These are phyloP conservation scores for Thielaviopsis cerberus DNA, from an alignment of 2,329 filamentous ascomycete genomes.

Conservation along the genomic window DNA sequence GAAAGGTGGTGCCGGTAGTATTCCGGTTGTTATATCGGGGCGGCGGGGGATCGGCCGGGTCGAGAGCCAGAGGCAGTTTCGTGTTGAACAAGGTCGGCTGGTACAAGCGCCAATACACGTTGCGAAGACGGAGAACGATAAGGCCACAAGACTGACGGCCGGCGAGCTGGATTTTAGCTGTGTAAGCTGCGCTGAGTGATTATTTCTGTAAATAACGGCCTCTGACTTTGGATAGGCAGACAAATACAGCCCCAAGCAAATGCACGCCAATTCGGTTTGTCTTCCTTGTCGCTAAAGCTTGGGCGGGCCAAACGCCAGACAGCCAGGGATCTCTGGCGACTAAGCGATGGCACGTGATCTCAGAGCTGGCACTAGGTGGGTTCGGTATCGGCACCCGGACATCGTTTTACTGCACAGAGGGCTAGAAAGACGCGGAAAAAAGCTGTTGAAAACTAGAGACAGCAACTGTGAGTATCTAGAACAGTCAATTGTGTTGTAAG, in stretches of 20 bases:
- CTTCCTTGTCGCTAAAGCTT: not conserved
- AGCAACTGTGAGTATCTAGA: not conserved
- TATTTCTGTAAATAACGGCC: too few relatives aligned
- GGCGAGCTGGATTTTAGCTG: too few relatives aligned
- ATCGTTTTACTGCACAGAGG: not conserved
- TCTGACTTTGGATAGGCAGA: not conserved
- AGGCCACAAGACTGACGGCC: too few relatives aligned
- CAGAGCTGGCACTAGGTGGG: not conserved
- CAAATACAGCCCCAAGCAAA: not conserved
- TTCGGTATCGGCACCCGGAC: not conserved
- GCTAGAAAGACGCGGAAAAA: not conserved
- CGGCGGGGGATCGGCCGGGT: not conserved
- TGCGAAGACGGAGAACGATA: too few relatives aligned
- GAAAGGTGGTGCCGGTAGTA: not conserved
- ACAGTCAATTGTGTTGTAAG: not conserved
- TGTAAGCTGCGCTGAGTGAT: too few relatives aligned
- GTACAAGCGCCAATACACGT: too few relatives aligned
- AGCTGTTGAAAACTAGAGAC: not conserved
- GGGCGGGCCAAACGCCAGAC: not conserved
- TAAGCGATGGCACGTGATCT: not conserved
- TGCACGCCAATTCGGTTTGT: not conserved
- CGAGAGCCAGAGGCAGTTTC: not conserved
- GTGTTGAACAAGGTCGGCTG: too few relatives aligned
- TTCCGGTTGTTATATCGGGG: not conserved
- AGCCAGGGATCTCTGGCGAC: too few relatives aligned